Evolutionary conservation across 108 stramenopile genomes (phyloP).

Genomic region (Chaetoceros muelleri): DNA sequence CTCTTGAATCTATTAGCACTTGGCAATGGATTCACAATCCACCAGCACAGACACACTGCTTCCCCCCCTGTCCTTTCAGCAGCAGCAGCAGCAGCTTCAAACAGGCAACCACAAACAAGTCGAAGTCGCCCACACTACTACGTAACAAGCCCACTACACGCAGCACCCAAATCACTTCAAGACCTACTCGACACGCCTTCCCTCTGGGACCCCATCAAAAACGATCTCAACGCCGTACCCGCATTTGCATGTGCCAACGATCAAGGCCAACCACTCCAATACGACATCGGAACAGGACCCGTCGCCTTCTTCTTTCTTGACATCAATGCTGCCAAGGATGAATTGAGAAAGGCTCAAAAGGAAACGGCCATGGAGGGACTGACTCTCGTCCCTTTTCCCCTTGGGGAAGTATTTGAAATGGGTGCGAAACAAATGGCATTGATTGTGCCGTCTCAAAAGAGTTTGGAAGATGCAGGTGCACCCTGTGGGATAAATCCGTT

Average conservation of each 20-base stretch:
- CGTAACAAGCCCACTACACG: background rate
- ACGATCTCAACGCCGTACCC: conserved; percentile 36
- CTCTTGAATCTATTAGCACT: background rate
- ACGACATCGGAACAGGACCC: conserved; percentile 18
- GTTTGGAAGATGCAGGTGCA: conserved; percentile 50
- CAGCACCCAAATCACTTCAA: background rate
- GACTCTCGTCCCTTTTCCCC: conserved; percentile 22
- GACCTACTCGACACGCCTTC: conserved; percentile 37
- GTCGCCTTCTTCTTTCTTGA: conserved; percentile 49
- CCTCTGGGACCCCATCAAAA: conserved; percentile 38
- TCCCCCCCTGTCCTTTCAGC: too few relatives aligned
- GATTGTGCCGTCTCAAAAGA: conserved; percentile 35
- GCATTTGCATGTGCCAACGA: conserved; percentile 39
- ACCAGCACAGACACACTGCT: background rate
- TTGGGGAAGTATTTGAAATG: conserved; percentile 29
- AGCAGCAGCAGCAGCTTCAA: background rate
- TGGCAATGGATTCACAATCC: background rate
- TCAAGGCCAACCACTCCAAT: conserved; percentile 46
- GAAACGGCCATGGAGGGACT: conserved; percentile 7
- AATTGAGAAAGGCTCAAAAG: conserved; percentile 30
- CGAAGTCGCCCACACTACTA: too few relatives aligned
- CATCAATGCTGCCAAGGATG: conserved; percentile 39
- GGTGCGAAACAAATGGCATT: conserved; percentile 41
- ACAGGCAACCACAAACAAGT: background rate
- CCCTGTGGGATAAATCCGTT: conserved; percentile 42